These are phyloP conservation scores for Allantophomopsis cytisporea DNA, from an alignment of 2,329 filamentous ascomycete genomes.

Conservation along the genomic window DNA sequence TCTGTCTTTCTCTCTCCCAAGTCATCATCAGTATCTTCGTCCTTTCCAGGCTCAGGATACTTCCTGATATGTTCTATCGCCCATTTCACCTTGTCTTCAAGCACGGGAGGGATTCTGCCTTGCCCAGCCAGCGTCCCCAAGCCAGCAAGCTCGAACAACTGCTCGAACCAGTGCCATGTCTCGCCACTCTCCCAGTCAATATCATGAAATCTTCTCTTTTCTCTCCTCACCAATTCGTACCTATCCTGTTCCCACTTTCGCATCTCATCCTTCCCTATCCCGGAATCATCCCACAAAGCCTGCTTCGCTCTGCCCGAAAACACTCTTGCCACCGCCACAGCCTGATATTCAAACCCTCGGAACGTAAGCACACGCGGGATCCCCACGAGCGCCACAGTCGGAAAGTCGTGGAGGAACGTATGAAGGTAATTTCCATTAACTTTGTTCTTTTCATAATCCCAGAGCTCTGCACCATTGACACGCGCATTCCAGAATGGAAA, in stretches of 20 bases:
- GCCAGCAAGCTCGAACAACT: constrained; percentile 33
- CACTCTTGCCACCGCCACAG: constrained; percentile 34
- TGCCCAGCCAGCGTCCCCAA: constrained; percentile 19
- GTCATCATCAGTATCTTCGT: too few relatives aligned
- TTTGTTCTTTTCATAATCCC: constrained; percentile 30
- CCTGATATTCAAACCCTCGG: constrained; percentile 41
- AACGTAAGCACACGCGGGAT: constrained; percentile 37
- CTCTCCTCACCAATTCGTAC: constrained; percentile 1
- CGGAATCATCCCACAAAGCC: too few relatives aligned
- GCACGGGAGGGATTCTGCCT: too few relatives aligned
- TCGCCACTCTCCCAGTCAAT: constrained; percentile 37
- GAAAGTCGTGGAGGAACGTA: constrained; percentile 33
- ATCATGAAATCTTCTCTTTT: constrained; percentile 34
- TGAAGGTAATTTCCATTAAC: constrained; percentile 34
- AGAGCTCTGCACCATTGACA: constrained; percentile 30
- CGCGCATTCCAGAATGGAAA: constrained; percentile 53
- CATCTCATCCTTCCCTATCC: too few relatives aligned
- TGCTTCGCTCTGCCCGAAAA: constrained; percentile 21
- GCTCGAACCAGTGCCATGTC: constrained; percentile 30
- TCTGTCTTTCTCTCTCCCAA: too few relatives aligned
- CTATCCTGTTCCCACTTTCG: too few relatives aligned
- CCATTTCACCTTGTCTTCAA: too few relatives aligned
- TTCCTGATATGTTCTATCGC: too few relatives aligned
- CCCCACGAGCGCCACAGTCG: constrained; percentile 35
- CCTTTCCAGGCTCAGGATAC: too few relatives aligned